Base-by-base conservation (phyloP, 495 filamentous ascomycete genomes). In the Pseudoneurospora amorphoporcata region DNA sequence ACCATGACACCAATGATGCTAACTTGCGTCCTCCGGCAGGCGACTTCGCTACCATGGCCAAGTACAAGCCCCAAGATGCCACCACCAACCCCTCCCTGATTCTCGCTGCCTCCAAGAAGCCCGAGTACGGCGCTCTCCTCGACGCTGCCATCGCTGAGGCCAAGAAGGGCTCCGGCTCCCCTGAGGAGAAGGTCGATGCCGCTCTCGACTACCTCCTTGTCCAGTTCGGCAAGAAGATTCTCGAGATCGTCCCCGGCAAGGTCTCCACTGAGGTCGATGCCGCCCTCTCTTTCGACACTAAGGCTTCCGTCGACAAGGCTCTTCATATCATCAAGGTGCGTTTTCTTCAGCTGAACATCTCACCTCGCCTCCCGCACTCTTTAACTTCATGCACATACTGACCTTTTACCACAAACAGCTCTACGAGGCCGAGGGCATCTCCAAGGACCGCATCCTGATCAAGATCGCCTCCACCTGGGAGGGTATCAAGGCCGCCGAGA, bases 31-130 rank as follows among this genome's bases (percentile, higher is more conserved):
- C 45, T 35, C 4, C 76, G 38, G 53, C 69, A 45, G 58, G 70
- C 41, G 70, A 32, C 38, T 70, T 71, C 53, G 23, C 85, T 89
- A 92, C 94, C 79, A 99, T 99, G 83, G 94, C 87, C 88, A 98
- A 99, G 87, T 99, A 99, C 90, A 95, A 97, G 89, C 95, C 95
- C 71, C 94, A 98, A 89, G 95, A 99, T 92, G 95, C 94, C 78
- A 98, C 94, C 80, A 99, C 95, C 83, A 99, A 99, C 88, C 95
- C 95, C 45, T 98, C 95, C 74, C 87, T 99, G 79, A 98, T 99
- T 83, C 89, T 99, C 80, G 94, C 93, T 77, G 95, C 95, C 72
- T 93, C 96, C 81, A 97, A 99, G 89, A 99, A 98, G 89, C 80
- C 92, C 80, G 94, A 97, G 82, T 99, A 99, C 82, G 94, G 94